A percentile compares a stretch with the other conserved stretches of the same genome.
These are phyloP conservation scores for Boletus bicolor DNA, from an alignment of 768 basidiomycete genomes.

Conservation along the genomic window DNA sequence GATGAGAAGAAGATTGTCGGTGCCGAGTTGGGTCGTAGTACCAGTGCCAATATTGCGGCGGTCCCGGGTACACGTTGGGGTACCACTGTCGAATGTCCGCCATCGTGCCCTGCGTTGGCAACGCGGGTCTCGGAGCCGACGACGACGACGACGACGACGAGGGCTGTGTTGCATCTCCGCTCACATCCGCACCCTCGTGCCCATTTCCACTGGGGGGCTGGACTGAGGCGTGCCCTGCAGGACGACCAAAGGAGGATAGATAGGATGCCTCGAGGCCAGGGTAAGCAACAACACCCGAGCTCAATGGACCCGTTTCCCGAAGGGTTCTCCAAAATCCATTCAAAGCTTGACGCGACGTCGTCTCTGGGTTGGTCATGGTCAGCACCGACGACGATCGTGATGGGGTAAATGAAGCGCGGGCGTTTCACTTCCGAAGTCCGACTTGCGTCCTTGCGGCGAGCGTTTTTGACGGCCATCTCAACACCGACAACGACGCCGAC, in stretches of 20 bases:
- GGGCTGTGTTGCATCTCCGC: background rate
- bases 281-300: background rate
- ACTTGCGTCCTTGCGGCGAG: background rate
- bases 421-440: constrained; percentile 23
- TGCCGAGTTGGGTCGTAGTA: constrained; percentile 1
- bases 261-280: background rate
- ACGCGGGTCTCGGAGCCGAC: background rate
- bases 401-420: background rate
- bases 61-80: background rate
- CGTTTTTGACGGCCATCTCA: background rate
- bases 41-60: background rate
- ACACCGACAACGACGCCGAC: constrained; percentile 8
- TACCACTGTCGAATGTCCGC: background rate
- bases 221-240: background rate
- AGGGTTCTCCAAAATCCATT: background rate
- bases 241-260: background rate
- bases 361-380: background rate
- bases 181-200: too few relatives aligned
- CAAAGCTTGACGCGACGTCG: background rate
- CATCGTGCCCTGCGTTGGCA: background rate
- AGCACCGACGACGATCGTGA: background rate
- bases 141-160: background rate
- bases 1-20: background rate
- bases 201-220: background rate
- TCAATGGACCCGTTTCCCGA: background rate